Percentiles rank a stretch among this genome's conserved stretches.
Conservation (phyloP, 495 filamentous ascomycete genomes). For the Friedmanniomyces simplex region DNA sequence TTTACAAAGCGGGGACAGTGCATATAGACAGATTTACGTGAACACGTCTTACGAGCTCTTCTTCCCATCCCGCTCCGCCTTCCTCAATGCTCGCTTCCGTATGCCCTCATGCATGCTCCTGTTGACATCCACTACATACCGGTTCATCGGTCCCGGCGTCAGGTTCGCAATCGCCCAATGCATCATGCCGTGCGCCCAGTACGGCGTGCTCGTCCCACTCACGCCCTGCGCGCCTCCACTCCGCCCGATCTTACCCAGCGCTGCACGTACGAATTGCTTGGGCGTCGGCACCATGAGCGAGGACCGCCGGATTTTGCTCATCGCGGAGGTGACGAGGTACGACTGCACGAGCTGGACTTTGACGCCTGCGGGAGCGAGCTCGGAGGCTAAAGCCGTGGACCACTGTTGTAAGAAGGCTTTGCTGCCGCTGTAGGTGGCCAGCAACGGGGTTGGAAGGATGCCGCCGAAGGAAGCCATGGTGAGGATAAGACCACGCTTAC, state of each 20-base stretch:
- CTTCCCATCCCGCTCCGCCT: slow-evolving; percentile 74
- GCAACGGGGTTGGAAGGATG: slow-evolving; percentile 76
- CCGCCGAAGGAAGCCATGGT: slow-evolving; percentile 97
- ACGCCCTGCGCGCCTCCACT: slow-evolving; percentile 63
- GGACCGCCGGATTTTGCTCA: slow-evolving; percentile 83
- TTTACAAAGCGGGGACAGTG: too few species aligned
- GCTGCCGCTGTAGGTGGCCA: slow-evolving; percentile 93
- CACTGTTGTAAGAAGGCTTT: slow-evolving; percentile 98
- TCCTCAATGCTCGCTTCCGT: slow-evolving; percentile 75
- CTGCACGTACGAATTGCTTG: slow-evolving; percentile 66
- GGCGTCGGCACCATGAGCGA: slow-evolving; percentile 70
- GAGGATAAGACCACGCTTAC: slow-evolving; percentile 77
- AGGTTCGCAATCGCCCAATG: slow-evolving; percentile 72
- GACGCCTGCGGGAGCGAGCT: slow-evolving; percentile 68
- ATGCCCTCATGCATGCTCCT: slow-evolving; percentile 75
- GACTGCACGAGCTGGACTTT: slow-evolving; percentile 77
- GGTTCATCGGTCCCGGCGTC: slow-evolving; percentile 50
- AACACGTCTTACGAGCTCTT: slow-evolving; percentile 30
- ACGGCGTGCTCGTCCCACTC: slow-evolving; percentile 77
- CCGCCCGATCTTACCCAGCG: slow-evolving; percentile 70
- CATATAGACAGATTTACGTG: background rate
- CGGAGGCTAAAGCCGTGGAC: slow-evolving; percentile 75
- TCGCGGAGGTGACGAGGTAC: slow-evolving; percentile 87
- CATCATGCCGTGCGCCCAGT: slow-evolving; percentile 82
- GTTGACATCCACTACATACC: slow-evolving; percentile 55